Percentiles rank a stretch among this genome's conserved stretches.
phyloP scores from a whole-genome alignment of 345 rosid species.

The Firmiana major region DNA sequence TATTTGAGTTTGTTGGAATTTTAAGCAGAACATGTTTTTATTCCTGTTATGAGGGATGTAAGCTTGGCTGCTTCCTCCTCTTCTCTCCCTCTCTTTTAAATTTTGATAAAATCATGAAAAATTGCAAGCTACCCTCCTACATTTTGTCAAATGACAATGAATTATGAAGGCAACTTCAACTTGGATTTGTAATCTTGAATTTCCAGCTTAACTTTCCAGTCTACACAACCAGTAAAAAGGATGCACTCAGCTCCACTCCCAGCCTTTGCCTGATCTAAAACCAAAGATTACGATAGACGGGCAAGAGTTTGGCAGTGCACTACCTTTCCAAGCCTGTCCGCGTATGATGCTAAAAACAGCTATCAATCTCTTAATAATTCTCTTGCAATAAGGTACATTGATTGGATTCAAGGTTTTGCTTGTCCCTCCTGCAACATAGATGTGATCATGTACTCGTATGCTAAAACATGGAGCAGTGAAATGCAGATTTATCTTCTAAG shows the following conservation, averaged over 20 bases:
- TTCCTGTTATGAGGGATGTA: too few relatives aligned
- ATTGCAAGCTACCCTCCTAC: neutral
- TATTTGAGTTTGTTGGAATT: slow-evolving; percentile 8
- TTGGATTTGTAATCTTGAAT: too few relatives aligned
- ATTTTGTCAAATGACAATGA: neutral
- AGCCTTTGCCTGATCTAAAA: neutral
- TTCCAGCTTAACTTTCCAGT: neutral
- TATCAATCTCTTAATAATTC: slow-evolving; percentile 15
- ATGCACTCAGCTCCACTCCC: neutral
- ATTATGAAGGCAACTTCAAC: neutral
- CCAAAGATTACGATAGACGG: neutral
- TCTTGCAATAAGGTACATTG: slow-evolving; percentile 1
- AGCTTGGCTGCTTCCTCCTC: neutral
- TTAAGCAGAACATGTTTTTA: neutral
- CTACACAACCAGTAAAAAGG: neutral
- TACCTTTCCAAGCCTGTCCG: neutral
- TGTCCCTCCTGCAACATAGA: neutral
- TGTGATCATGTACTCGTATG: neutral
- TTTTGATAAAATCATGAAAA: too few relatives aligned
- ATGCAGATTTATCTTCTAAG: neutral
- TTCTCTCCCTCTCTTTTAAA: neutral
- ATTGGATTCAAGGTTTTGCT: neutral
- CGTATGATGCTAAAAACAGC: too few relatives aligned
- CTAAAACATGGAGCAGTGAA: slow-evolving; percentile 2
- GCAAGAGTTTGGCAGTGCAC: neutral